Conservation (phyloP, 306 rosid species). For the Gleditsia sinensis region DNA sequence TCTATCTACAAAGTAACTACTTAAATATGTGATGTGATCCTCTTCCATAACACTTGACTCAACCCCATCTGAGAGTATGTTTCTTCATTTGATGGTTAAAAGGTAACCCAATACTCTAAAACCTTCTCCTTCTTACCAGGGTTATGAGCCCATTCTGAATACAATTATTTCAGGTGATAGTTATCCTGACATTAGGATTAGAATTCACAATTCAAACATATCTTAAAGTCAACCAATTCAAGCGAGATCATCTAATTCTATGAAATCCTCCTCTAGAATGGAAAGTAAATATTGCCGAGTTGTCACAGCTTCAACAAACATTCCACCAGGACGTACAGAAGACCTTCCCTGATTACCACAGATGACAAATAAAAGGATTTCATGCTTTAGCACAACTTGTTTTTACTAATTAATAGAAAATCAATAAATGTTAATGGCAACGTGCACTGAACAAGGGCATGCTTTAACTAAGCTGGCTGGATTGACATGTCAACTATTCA, state of each 20-base stretch:
- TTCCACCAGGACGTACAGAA: conserved; percentile 27
- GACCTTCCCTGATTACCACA: conserved; percentile 49
- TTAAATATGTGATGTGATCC: conserved; percentile 44
- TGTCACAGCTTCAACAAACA: conserved; percentile 30
- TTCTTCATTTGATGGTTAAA: conserved; percentile 28
- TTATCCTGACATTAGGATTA: conserved; percentile 29
- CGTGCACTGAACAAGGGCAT: background rate
- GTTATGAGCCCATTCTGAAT: conserved; percentile 32
- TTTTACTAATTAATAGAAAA: background rate
- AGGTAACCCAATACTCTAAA: conserved; percentile 29
- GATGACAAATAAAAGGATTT: conserved; percentile 13
- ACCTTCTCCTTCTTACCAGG: conserved; percentile 21
- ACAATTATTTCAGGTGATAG: conserved; percentile 37
- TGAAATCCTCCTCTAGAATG: conserved; percentile 56
- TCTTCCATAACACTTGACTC: conserved; percentile 37
- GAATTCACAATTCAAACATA: conserved; percentile 35
- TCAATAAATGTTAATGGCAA: background rate
- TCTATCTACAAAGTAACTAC: conserved; percentile 40
- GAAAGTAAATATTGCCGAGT: conserved; percentile 30
- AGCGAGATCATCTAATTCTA: conserved; percentile 66
- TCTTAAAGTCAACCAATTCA: conserved; percentile 31
- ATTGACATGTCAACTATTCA: background rate
- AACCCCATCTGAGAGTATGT: conserved; percentile 31
- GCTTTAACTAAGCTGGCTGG: background rate
- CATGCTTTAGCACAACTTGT: background rate